phyloP scores from a whole-genome alignment of 1,139 yeast species.

The Scheffersomyces lignicola region DNA sequence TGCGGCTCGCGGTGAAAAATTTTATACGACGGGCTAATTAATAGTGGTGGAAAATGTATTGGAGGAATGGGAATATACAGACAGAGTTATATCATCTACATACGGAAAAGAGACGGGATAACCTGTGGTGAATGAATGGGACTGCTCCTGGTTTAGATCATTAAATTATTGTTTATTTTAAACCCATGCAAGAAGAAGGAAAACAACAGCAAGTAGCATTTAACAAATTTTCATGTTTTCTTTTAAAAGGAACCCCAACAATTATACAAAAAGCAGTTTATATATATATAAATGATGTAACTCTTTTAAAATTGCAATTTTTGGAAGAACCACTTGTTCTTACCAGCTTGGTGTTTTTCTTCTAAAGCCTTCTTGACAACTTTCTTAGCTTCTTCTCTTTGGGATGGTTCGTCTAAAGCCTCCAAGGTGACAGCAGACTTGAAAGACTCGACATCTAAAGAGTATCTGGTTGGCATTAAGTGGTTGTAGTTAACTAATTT shows the following conservation, averaged over 20 bases:
- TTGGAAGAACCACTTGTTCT: constrained; percentile 99
- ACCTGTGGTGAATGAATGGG: too few relatives aligned
- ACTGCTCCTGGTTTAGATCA: too few relatives aligned
- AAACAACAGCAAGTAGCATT: constrained; percentile 21
- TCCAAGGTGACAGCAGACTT: constrained; percentile 90
- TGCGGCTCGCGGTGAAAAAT: too few relatives aligned
- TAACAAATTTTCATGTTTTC: constrained; percentile 13
- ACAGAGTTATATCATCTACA: too few relatives aligned
- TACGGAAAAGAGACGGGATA: too few relatives aligned
- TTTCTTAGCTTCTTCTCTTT: constrained; percentile 99
- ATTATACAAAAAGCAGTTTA: background rate
- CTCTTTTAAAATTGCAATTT: constrained; percentile 89
- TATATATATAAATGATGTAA: background rate
- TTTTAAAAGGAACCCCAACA: background rate
- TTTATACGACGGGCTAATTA: too few relatives aligned
- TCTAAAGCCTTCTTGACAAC: constrained; percentile 98
- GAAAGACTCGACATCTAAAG: constrained; percentile 94
- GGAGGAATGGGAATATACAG: too few relatives aligned
- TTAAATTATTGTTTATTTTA: constrained; percentile 26
- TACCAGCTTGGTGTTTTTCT: constrained; percentile 99
- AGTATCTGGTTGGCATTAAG: constrained; percentile 99
- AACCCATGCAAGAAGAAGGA: constrained; percentile 36
- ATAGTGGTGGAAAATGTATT: too few relatives aligned
- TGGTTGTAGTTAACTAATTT: constrained; percentile 99
- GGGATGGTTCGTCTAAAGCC: constrained; percentile 96